A percentile compares a stretch with the other conserved stretches of the same genome.
Conservation (phyloP, 2,329 filamentous ascomycete genomes). For the Colletotrichum karsti region DNA sequence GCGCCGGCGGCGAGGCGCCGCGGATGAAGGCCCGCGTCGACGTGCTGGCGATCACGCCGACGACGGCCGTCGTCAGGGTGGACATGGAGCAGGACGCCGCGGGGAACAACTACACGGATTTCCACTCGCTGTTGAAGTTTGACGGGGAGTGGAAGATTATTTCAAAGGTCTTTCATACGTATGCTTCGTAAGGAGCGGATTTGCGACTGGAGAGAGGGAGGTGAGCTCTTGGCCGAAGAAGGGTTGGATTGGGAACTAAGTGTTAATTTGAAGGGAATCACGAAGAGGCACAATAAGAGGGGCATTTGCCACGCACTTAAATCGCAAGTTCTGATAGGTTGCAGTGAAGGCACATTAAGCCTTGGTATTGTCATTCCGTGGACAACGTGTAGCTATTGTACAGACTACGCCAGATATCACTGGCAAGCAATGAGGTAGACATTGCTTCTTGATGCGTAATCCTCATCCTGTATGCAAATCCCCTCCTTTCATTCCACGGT, state of each 20-base stretch:
- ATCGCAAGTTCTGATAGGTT: too few species aligned
- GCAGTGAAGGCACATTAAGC: too few species aligned
- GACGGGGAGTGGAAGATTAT: constrained; percentile 26
- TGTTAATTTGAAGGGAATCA: background rate
- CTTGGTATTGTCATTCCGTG: constrained; percentile 4
- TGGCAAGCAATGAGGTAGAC: background rate
- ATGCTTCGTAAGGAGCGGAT: constrained; percentile 29
- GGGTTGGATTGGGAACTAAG: background rate
- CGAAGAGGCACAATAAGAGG: too few species aligned
- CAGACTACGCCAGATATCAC: background rate
- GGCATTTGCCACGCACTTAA: too few species aligned
- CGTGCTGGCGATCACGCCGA: constrained; percentile 29
- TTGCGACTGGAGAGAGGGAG: too few species aligned
- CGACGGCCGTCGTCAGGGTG: constrained; percentile 28
- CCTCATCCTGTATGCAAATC: background rate
- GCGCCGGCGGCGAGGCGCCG: background rate
- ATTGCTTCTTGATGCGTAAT: background rate
- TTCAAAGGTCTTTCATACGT: constrained; percentile 26
- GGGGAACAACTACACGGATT: constrained; percentile 23
- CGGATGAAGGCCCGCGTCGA: constrained; percentile 20
- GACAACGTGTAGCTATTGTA: constrained; percentile 11
- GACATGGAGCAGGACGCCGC: constrained; percentile 27
- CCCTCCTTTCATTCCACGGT: background rate
- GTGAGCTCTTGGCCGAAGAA: background rate
- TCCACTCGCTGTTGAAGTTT: constrained; percentile 28